phyloP scores from a whole-genome alignment of 768 basidiomycete genomes.

The Mycena haematopus region DNA sequence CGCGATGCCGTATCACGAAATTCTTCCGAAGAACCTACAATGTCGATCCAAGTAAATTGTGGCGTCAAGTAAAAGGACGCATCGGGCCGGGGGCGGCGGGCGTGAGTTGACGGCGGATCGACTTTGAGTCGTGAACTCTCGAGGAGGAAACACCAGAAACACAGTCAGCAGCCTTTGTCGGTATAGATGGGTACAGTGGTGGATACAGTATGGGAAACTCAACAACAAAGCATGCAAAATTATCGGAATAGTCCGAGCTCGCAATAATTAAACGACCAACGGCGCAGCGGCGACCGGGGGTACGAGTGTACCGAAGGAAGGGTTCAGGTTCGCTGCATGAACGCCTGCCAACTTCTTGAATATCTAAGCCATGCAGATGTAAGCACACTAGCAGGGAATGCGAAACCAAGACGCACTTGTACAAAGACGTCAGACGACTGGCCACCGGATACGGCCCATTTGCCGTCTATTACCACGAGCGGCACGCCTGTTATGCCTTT shows the following conservation, averaged over 20 bases:
- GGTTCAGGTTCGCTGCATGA: conserved; percentile 13
- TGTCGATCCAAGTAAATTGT: too few species aligned
- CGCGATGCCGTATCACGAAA: background rate
- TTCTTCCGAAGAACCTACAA: conserved; percentile 9
- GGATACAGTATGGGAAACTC: conserved; percentile 25
- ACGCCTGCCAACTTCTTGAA: conserved; percentile 39
- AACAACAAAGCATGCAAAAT: background rate
- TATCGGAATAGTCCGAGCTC: background rate
- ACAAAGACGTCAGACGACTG: conserved; percentile 75
- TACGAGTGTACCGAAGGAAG: conserved; percentile 35
- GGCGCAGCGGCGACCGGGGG: conserved; percentile 44
- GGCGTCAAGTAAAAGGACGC: too few species aligned
- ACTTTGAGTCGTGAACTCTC: background rate
- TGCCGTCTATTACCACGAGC: conserved; percentile 78
- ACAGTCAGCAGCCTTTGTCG: background rate
- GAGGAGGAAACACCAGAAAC: background rate
- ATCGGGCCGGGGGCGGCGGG: too few species aligned
- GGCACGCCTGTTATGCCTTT: conserved; percentile 82
- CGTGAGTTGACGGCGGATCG: too few species aligned
- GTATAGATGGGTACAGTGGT: conserved; percentile 26
- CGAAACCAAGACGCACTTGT: conserved; percentile 49
- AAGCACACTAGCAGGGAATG: background rate
- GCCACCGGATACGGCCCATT: conserved; percentile 79
- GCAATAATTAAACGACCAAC: conserved; percentile 8
- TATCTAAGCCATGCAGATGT: conserved; percentile 36